phyloP scores from a whole-genome alignment of 2,329 filamentous ascomycete genomes.

The Coleophoma cylindrospora region DNA sequence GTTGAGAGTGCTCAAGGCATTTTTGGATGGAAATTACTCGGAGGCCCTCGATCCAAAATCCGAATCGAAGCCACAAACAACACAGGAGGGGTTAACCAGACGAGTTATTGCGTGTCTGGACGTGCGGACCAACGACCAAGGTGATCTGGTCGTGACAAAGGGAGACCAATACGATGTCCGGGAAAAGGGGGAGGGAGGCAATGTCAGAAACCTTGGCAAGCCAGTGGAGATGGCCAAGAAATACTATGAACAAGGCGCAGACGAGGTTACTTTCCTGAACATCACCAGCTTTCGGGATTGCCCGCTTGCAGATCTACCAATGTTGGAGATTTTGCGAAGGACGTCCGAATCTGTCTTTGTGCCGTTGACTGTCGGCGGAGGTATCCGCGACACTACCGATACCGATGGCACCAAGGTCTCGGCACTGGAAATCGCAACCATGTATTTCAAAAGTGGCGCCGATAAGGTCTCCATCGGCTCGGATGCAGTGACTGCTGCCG shows the following conservation, averaged over 20 bases:
- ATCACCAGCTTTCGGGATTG: constrained; percentile 98
- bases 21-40: constrained; percentile 63
- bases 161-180: constrained; percentile 98
- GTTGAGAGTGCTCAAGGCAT: constrained; percentile 76
- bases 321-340: constrained; percentile 87
- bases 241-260: constrained; percentile 95
- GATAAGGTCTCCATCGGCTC: constrained; percentile 98
- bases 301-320: constrained; percentile 84
- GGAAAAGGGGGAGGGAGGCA: constrained; percentile 65
- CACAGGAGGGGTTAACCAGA: constrained; percentile 71
- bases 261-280: constrained; percentile 97
- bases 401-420: constrained; percentile 81
- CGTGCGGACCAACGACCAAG: constrained; percentile 88
- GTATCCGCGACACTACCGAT: constrained; percentile 89
- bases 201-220: constrained; percentile 91
- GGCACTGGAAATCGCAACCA: constrained; percentile 85
- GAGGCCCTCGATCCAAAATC: constrained; percentile 31
- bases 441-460: constrained; percentile 96
- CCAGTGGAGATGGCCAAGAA: constrained; percentile 89
- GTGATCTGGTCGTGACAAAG: constrained; percentile 95
- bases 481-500: constrained; percentile 87
- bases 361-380: constrained; percentile 89
- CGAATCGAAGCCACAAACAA: constrained; percentile 22
- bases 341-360: constrained; percentile 93
- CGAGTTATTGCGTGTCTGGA: constrained; percentile 95